phyloP scores from a whole-genome alignment of 352 stramenopile genomes.

The Phytophthora litchii region DNA sequence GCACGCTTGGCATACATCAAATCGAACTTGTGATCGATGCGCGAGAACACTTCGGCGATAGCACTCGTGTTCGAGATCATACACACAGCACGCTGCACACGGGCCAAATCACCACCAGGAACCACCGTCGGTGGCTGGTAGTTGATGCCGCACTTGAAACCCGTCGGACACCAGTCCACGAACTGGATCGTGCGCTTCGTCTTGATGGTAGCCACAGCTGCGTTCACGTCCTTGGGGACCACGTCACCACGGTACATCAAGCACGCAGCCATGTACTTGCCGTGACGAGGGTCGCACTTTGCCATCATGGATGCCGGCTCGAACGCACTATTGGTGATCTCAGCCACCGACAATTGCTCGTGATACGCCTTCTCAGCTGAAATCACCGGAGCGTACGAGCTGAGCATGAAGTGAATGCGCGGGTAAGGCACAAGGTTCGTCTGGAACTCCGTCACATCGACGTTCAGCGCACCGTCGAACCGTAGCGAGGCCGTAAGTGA shows the following conservation, averaged over 20 bases:
- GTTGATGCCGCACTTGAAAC: slow-evolving; percentile 97
- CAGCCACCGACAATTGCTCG: slow-evolving; percentile 96
- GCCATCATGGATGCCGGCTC: slow-evolving; percentile 99
- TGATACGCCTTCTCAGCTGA: slow-evolving; percentile 98
- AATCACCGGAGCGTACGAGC: slow-evolving; percentile 98
- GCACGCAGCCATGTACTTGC: slow-evolving; percentile 99
- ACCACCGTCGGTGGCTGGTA: slow-evolving; percentile 98
- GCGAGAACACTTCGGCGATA: slow-evolving; percentile 97
- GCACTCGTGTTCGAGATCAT: slow-evolving; percentile 99
- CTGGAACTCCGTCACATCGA: slow-evolving; percentile 99
- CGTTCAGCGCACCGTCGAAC: slow-evolving; percentile 98
- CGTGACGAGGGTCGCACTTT: slow-evolving; percentile 98
- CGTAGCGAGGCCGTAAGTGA: slow-evolving; percentile 98
- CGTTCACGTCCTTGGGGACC: slow-evolving; percentile 94
- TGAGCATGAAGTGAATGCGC: slow-evolving; percentile 99
- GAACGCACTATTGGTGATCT: slow-evolving; percentile 99
- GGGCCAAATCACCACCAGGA: slow-evolving; percentile 95
- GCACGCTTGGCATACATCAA: slow-evolving; percentile 99
- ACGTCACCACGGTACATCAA: slow-evolving; percentile 98
- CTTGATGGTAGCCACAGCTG: slow-evolving; percentile 97
- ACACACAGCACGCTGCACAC: slow-evolving; percentile 97
- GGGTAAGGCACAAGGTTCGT: slow-evolving; percentile 99
- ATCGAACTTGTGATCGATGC: slow-evolving; percentile 99
- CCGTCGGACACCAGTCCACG: slow-evolving; percentile 97
- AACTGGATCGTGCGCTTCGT: slow-evolving; percentile 99